Conservation (phyloP, 2,329 filamentous ascomycete species). For the Fusarium bulbicola region DNA sequence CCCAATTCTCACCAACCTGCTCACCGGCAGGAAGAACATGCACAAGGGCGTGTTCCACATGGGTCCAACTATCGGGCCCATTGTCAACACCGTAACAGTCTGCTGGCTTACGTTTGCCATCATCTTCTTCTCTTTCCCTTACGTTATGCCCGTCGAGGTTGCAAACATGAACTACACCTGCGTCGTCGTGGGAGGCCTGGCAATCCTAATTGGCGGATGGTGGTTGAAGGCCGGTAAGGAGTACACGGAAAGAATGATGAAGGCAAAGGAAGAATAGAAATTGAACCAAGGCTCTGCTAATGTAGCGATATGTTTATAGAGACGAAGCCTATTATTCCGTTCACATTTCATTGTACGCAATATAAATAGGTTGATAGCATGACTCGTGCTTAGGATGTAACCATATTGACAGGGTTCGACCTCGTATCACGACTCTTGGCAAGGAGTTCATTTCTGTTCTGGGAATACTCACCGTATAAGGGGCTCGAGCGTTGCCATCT, state of each 20-base stretch:
- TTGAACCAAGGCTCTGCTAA: no score
- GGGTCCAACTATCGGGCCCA: neutral
- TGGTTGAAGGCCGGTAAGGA: neutral
- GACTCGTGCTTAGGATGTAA: neutral
- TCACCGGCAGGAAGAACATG: conserved; percentile 1
- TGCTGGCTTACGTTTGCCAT: conserved; percentile 1
- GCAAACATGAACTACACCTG: conserved; percentile 15
- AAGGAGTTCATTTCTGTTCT: neutral
- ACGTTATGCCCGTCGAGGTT: conserved; percentile 3
- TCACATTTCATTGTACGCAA: no score
- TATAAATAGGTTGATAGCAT: neutral
- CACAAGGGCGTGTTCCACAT: conserved; percentile 3
- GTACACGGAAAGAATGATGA: neutral
- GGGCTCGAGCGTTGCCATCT: neutral
- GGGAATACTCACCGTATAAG: neutral
- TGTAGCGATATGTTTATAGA: no score
- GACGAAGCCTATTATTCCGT: no score
- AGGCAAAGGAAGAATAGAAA: neutral
- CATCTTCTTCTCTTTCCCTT: conserved; percentile 4
- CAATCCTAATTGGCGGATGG: neutral
- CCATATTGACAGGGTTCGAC: neutral
- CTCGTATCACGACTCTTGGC: neutral
- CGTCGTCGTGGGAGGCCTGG: neutral
- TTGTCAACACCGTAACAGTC: neutral
- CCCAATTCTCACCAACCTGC: neutral